phyloP scores from a whole-genome alignment of 768 basidiomycete species.

The Lyophyllum semitale region DNA sequence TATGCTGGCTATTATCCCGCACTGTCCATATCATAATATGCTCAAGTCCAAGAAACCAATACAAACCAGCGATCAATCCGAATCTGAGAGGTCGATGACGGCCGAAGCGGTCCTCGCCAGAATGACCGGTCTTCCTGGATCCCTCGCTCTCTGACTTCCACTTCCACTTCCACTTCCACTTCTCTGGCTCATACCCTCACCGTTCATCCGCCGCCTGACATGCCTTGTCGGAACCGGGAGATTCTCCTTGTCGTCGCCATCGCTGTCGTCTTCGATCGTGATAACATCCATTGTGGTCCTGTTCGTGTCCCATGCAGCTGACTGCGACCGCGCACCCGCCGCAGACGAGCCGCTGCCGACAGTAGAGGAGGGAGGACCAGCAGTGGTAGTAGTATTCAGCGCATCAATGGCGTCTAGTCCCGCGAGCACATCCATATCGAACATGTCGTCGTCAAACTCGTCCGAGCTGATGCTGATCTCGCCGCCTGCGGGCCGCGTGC shows the following conservation, averaged over 20 bases:
- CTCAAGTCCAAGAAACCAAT: not conserved
- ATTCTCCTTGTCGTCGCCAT: conserved; percentile 67
- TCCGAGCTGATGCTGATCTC: conserved; percentile 11
- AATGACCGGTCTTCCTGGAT: conserved; percentile 18
- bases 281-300: conserved; percentile 30
- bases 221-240: conserved; percentile 50
- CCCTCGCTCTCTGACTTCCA: conserved; percentile 8
- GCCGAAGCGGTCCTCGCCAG: conserved; percentile 33
- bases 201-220: conserved; percentile 42
- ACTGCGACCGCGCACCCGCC: not conserved
- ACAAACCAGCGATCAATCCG: conserved; percentile 31
- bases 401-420: conserved; percentile 30
- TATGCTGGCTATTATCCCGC: not conserved
- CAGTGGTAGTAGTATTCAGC: not conserved
- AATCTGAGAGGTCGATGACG: conserved; percentile 63
- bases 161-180: conserved; percentile 3
- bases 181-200: conserved; percentile 6
- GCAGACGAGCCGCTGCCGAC: conserved; percentile 1
- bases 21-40: not conserved
- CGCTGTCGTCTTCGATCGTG: conserved; percentile 45
- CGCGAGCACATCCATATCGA: conserved; percentile 31
- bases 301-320: not conserved
- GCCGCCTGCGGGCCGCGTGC: not conserved
- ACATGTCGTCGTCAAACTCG: conserved; percentile 20
- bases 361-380: conserved; percentile 3